These are phyloP conservation scores for Dendrocalamus latiflorus DNA, from an alignment of 202 grass and related monocot species.

Conservation along the genomic window DNA sequence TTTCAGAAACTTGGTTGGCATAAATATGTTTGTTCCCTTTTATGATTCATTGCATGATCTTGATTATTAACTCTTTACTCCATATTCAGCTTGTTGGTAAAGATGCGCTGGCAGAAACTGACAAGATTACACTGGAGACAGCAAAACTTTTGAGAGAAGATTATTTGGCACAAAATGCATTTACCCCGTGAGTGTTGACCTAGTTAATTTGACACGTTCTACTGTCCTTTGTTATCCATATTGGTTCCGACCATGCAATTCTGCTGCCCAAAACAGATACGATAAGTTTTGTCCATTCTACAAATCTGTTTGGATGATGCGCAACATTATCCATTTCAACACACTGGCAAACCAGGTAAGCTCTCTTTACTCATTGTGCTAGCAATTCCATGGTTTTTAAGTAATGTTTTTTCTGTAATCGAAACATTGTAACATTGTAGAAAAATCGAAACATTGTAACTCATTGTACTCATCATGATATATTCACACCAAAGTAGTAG, in stretches of 20 bases:
- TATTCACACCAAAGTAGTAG: not conserved
- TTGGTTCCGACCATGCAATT: not conserved
- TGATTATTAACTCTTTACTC: not conserved
- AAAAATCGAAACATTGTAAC: no score
- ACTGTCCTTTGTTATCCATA: not conserved
- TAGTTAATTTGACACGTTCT: not conserved
- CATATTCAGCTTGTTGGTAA: conserved; percentile 75
- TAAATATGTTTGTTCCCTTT: not conserved
- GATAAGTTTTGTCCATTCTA: conserved; percentile 94
- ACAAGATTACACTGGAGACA: conserved; percentile 82
- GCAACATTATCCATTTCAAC: conserved; percentile 92
- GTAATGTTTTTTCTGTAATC: no score
- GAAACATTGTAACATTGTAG: no score
- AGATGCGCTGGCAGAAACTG: conserved; percentile 81
- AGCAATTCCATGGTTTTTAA: not conserved
- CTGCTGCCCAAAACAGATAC: conserved; percentile 46
- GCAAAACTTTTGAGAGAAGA: conserved; percentile 84
- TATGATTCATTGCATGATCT: not conserved
- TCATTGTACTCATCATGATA: no score
- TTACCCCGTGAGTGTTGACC: conserved; percentile 60
- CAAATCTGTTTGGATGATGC: conserved; percentile 98
- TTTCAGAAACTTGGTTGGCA: not conserved
- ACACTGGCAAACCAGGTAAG: conserved; percentile 74
- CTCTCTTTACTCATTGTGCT: not conserved
- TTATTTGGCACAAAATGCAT: conserved; percentile 87